These are phyloP conservation scores for Myriosclerotinia scirpicola DNA, from an alignment of 2,329 filamentous ascomycete species.

Conservation along the genomic window DNA sequence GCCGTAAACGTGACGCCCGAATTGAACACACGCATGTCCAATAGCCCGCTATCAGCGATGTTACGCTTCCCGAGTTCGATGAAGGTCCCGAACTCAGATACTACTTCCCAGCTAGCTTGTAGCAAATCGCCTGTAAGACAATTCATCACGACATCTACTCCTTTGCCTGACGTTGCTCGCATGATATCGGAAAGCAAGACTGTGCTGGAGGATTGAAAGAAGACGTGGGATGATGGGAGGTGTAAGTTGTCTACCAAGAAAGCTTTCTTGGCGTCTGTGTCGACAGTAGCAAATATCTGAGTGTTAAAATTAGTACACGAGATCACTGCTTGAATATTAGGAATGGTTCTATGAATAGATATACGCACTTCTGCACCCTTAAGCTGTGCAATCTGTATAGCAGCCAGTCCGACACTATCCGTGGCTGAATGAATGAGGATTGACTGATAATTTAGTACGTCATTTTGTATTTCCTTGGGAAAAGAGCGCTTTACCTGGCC, in stretches of 20 bases:
- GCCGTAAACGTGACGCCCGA: not conserved
- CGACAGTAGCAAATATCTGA: conserved; percentile 41
- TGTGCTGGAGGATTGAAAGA: conserved; percentile 38
- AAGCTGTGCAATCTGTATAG: conserved; percentile 40
- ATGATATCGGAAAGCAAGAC: conserved; percentile 38
- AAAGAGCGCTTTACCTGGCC: too few species aligned
- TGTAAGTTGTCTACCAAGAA: conserved; percentile 36
- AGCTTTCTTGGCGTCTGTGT: conserved; percentile 33
- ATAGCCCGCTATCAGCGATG: not conserved
- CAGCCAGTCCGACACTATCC: conserved; percentile 43
- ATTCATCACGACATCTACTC: conserved; percentile 43
- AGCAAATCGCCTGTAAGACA: conserved; percentile 40
- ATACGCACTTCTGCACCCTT: conserved; percentile 41
- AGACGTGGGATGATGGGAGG: conserved; percentile 40
- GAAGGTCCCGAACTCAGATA: conserved; percentile 45
- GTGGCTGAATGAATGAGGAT: conserved; percentile 44
- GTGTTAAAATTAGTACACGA: too few species aligned
- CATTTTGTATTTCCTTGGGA: too few species aligned
- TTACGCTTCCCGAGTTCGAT: conserved; percentile 47
- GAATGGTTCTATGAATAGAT: too few species aligned
- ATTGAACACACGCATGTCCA: not conserved
- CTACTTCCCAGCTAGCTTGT: conserved; percentile 41
- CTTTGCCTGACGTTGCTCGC: conserved; percentile 34
- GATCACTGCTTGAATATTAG: too few species aligned
- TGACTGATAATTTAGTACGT: too few species aligned